phyloP scores from a whole-genome alignment of 139 green algal genomes.

The Micractinium conductrix region DNA sequence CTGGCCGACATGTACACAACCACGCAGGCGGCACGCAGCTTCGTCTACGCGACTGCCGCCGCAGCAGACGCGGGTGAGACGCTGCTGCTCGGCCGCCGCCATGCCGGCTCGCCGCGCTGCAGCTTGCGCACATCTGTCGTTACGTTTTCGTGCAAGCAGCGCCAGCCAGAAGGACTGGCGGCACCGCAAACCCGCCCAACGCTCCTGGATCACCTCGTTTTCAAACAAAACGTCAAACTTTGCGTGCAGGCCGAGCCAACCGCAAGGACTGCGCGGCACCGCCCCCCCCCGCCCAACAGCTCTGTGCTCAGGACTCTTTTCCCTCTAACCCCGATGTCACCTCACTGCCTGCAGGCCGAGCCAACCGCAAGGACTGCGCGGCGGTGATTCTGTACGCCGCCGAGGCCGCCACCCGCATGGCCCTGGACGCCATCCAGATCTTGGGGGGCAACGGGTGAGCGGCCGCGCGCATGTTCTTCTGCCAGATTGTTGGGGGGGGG shows the following conservation, averaged over 20 bases:
- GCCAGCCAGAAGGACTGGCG: slow-evolving; percentile 77
- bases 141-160: neutral
- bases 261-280: slow-evolving; percentile 78
- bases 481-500: no score
- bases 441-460: slow-evolving; percentile 89
- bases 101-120: no score
- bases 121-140: no score
- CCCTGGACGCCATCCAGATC: slow-evolving; percentile 91
- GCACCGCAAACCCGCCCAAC: no score
- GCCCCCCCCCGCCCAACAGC: no score
- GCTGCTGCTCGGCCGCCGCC: neutral
- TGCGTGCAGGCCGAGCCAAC: slow-evolving; percentile 4
- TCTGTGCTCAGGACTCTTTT: no score
- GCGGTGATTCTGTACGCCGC: slow-evolving; percentile 88
- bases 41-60: slow-evolving; percentile 67
- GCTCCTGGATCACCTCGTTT: no score
- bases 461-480: neutral
- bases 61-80: slow-evolving; percentile 60
- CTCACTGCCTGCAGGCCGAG: neutral
- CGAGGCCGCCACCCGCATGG: slow-evolving; percentile 82
- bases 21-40: slow-evolving; percentile 56
- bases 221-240: no score
- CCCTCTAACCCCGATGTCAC: slow-evolving; percentile 35
- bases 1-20: slow-evolving; percentile 95
- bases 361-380: slow-evolving; percentile 82